These are phyloP conservation scores for Aspergillus vadensis DNA, from an alignment of 2,329 filamentous ascomycete genomes.

Conservation along the genomic window DNA sequence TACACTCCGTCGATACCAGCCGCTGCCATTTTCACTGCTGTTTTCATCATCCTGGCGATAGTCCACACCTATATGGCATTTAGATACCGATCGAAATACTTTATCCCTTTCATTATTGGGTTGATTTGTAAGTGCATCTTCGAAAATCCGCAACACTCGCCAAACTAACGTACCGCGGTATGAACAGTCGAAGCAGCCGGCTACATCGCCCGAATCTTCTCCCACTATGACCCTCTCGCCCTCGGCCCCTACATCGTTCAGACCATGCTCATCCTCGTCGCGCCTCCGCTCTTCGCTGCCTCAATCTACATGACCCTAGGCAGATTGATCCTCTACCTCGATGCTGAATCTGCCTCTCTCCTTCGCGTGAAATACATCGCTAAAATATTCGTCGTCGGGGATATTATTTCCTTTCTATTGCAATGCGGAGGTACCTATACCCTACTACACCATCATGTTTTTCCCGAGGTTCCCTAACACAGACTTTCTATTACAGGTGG, in stretches of 20 bases:
- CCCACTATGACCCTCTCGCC: constrained; percentile 27
- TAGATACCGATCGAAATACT: constrained; percentile 33
- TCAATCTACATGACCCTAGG: constrained; percentile 36
- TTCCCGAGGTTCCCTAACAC: too few species aligned
- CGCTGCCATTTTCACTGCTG: constrained; percentile 20
- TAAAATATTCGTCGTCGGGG: constrained; percentile 34
- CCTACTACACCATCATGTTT: neutral
- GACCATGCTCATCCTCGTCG: constrained; percentile 34
- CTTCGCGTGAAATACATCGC: constrained; percentile 29
- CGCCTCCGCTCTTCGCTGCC: constrained; percentile 33
- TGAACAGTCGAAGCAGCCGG: constrained; percentile 27
- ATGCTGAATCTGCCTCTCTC: constrained; percentile 24
- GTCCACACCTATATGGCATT: constrained; percentile 20
- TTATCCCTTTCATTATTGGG: constrained; percentile 32
- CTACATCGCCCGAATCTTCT: constrained; percentile 29
- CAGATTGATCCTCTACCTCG: constrained; percentile 25
- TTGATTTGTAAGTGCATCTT: constrained; percentile 31
- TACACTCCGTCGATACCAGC: constrained; percentile 31
- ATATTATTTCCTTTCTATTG: constrained; percentile 33
- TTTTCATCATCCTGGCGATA: constrained; percentile 30
- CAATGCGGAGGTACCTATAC: constrained; percentile 28
- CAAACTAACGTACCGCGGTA: neutral
- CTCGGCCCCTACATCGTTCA: constrained; percentile 33
- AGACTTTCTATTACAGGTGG: constrained; percentile 24
- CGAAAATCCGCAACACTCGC: too few species aligned